These are phyloP conservation scores for Eucalyptus pauciflora DNA, from an alignment of 345 rosid genomes.

Conservation along the genomic window DNA sequence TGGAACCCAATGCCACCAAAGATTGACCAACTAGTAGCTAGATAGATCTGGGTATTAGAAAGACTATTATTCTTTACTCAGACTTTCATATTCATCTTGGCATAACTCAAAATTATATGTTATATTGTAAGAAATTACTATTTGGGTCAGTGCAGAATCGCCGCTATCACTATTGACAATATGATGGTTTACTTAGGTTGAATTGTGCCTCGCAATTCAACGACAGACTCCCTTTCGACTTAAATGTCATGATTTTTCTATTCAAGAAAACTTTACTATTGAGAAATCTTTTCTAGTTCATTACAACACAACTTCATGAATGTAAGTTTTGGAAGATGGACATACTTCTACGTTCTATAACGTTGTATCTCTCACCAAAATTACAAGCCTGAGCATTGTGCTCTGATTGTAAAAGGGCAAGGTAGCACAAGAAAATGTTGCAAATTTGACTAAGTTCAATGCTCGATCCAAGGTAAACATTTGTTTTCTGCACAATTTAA, in stretches of 20 bases:
- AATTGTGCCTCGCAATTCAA: not conserved
- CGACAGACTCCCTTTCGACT: fast-evolving
- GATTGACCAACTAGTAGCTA: not conserved
- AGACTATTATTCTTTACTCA: not conserved
- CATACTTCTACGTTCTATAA: not conserved
- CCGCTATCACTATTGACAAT: fast-evolving
- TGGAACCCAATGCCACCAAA: not conserved
- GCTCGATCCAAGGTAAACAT: fast-evolving
- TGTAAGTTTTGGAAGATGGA: not conserved
- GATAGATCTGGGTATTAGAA: not conserved
- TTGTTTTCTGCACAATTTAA: fast-evolving
- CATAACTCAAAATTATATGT: not conserved
- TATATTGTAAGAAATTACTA: not conserved
- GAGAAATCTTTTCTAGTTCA: not conserved
- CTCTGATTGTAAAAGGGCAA: fast-evolving
- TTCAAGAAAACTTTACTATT: not conserved
- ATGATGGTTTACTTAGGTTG: not conserved
- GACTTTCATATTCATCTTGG: fast-evolving
- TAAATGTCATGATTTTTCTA: not conserved
- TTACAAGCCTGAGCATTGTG: not conserved
- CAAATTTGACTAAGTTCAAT: not conserved
- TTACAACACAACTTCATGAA: not conserved
- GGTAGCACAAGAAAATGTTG: not conserved
- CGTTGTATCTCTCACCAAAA: fast-evolving
- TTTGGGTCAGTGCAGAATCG: fast-evolving